phyloP scores from a whole-genome alignment of 805 yeast species.

The Wickerhamiella vanderwaltii region DNA sequence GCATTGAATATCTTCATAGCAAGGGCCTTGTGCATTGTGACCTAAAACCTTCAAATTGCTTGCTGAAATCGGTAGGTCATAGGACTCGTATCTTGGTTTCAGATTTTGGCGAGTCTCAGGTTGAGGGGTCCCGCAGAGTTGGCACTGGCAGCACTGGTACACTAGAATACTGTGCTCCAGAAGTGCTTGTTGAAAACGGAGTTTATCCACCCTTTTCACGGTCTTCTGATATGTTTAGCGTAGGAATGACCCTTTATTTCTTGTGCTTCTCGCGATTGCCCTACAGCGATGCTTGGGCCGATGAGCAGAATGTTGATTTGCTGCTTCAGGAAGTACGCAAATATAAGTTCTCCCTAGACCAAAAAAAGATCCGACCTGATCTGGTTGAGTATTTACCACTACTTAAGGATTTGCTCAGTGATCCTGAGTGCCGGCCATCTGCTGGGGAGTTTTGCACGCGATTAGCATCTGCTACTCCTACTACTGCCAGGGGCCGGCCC shows the following conservation, averaged over 20 bases:
- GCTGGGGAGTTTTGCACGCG: slow-evolving; percentile 31
- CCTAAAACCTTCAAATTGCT: slow-evolving; percentile 78
- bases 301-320: slow-evolving; percentile 24
- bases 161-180: slow-evolving; percentile 80
- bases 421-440: slow-evolving; percentile 33
- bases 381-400: slow-evolving; percentile 30
- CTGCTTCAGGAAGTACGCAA: slow-evolving; percentile 29
- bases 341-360: slow-evolving; percentile 25
- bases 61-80: slow-evolving; percentile 29
- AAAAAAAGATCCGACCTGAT: slow-evolving; percentile 20
- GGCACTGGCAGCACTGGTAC: slow-evolving; percentile 86
- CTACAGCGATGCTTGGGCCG: slow-evolving; percentile 28
- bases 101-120: slow-evolving; percentile 82
- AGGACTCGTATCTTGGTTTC: slow-evolving; percentile 69
- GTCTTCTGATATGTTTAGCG: slow-evolving; percentile 66
- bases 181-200: slow-evolving; percentile 38
- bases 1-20: slow-evolving; percentile 58
- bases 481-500: too few relatives aligned
- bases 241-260: slow-evolving; percentile 73
- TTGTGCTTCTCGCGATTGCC: slow-evolving; percentile 65
- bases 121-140: slow-evolving; percentile 49
- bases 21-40: slow-evolving; percentile 79
- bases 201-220: slow-evolving; percentile 47
- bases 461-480: slow-evolving; percentile 17
- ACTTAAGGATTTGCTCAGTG: slow-evolving; percentile 28